Conservation (phyloP, 2,329 filamentous ascomycete genomes). For the Hypoxylon rubiginosum region DNA sequence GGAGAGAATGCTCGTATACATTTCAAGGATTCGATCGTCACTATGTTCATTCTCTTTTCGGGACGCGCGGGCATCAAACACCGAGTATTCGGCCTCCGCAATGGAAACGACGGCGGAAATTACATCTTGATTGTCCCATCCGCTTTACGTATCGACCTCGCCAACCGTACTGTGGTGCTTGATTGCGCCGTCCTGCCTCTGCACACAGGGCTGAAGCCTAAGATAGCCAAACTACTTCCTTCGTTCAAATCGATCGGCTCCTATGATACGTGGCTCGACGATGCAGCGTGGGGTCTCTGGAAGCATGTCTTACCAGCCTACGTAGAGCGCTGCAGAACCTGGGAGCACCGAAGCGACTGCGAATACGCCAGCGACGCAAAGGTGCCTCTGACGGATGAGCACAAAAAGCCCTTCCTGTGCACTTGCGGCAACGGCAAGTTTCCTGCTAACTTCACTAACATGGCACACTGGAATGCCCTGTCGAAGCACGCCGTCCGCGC, state of each 20-base stretch:
- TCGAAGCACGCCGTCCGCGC: conserved; percentile 64
- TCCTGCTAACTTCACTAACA: conserved; percentile 54
- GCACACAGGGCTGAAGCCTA: conserved; percentile 51
- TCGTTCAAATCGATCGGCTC: background rate
- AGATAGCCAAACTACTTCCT: conserved; percentile 55
- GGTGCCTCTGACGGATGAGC: conserved; percentile 56
- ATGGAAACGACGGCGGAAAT: conserved; percentile 36
- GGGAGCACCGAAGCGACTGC: conserved; percentile 57
- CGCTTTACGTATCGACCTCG: conserved; percentile 59
- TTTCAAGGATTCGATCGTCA: background rate
- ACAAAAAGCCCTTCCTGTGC: conserved; percentile 57
- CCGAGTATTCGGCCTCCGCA: background rate
- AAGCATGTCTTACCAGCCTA: conserved; percentile 59
- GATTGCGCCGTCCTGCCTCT: conserved; percentile 63
- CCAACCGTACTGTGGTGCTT: conserved; percentile 57
- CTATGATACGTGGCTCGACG: conserved; percentile 52
- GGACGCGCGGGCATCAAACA: background rate
- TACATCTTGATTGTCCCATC: conserved; percentile 55
- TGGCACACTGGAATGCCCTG: conserved; percentile 59
- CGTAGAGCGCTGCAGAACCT: conserved; percentile 63
- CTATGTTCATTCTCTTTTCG: background rate
- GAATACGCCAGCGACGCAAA: conserved; percentile 56
- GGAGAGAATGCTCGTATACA: background rate
- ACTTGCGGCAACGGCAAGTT: conserved; percentile 60
- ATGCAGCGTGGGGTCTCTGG: conserved; percentile 69